Conservation (phyloP, 1,139 yeast genomes). For the Geotrichum bryndzae region DNA sequence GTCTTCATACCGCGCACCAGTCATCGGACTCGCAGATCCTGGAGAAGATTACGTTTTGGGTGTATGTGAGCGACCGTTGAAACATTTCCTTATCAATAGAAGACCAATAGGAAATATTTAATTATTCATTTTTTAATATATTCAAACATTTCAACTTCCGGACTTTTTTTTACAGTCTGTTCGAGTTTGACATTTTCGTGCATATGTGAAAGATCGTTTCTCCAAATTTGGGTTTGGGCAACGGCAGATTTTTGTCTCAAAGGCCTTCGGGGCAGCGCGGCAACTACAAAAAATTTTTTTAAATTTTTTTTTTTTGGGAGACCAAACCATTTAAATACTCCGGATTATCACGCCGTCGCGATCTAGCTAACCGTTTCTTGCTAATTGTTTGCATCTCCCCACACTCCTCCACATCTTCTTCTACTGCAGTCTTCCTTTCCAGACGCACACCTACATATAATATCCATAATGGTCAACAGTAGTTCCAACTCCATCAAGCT, state of each 20-base stretch:
- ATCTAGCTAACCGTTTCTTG: background rate
- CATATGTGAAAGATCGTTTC: background rate
- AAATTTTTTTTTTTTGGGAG: background rate
- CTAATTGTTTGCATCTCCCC: background rate
- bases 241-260: background rate
- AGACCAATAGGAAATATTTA: background rate
- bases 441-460: background rate
- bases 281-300: background rate
- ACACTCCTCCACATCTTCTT: background rate
- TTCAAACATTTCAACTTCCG: background rate
- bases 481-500: conserved; percentile 75
- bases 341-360: background rate
- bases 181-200: background rate
- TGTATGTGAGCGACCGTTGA: background rate
- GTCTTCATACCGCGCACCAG: background rate
- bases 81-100: background rate
- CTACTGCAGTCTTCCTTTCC: background rate
- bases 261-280: background rate
- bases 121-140: background rate
- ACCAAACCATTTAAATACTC: background rate
- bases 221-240: background rate
- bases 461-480: conserved; percentile 9
- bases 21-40: background rate
- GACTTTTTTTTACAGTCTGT: background rate
- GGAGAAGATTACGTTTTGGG: conserved; percentile 5